Conservation (phyloP, 768 basidiomycete species). For the Candolleomyces eurysporus region DNA sequence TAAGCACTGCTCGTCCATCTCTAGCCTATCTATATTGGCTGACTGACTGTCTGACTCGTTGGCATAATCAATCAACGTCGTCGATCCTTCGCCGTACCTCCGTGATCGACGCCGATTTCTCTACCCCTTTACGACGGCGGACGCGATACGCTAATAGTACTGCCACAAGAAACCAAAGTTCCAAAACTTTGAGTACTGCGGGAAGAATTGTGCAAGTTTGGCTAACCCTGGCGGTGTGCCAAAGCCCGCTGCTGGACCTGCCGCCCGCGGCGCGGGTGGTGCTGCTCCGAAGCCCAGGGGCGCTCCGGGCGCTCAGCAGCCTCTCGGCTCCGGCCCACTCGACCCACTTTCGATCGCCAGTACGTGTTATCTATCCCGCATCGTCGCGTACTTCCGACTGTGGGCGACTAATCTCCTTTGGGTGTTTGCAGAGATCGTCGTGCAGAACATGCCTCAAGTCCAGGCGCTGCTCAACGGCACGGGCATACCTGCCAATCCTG, state of each 20-base stretch:
- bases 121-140: no score
- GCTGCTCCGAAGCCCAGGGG: slow-evolving; percentile 12
- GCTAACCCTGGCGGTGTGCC: slow-evolving; percentile 34
- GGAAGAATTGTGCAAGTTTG: slow-evolving; percentile 58
- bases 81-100: no score
- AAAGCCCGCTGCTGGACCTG: slow-evolving; percentile 8
- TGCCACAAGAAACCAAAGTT: slow-evolving; percentile 63
- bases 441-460: slow-evolving; percentile 46
- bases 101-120: no score
- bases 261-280: slow-evolving; percentile 7
- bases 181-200: slow-evolving; percentile 58
- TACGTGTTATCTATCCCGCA: slow-evolving; percentile 21
- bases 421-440: slow-evolving; percentile 36
- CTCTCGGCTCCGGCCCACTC: slow-evolving; percentile 20
- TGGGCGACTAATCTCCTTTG: not conserved
- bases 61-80: no score
- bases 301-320: slow-evolving; percentile 16
- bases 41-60: no score
- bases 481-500: not conserved
- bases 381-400: not conserved
- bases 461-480: slow-evolving; percentile 33
- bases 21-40: no score
- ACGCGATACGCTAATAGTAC: slow-evolving; percentile 26
- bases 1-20: slow-evolving; percentile 20
- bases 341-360: slow-evolving; percentile 41